Evolutionary conservation across 2,329 filamentous ascomycete genomes (phyloP).

Genomic region (Ilyonectria robusta): DNA sequence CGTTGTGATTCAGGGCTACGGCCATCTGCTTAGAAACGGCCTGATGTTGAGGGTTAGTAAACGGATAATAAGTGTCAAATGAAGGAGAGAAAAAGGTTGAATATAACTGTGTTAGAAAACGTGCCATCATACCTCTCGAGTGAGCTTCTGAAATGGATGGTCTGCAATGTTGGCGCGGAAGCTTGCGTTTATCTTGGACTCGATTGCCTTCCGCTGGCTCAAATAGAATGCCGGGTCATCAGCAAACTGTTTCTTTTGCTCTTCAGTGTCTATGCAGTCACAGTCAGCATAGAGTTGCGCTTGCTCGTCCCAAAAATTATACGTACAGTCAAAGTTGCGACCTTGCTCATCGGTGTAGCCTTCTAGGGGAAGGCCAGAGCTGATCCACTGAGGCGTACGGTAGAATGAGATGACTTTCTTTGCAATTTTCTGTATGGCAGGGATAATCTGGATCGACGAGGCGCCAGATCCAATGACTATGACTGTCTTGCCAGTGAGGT

Average conservation of each 20-base stretch:
- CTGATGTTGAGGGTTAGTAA: conserved; percentile 2
- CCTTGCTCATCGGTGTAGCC: conserved; percentile 35
- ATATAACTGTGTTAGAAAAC: no score
- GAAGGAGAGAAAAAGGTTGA: no score
- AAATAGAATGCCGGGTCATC: conserved; percentile 21
- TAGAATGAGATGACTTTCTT: conserved; percentile 59
- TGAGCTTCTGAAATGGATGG: conserved; percentile 22
- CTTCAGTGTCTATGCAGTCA: conserved; percentile 2
- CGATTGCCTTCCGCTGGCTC: conserved; percentile 14
- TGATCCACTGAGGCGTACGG: conserved; percentile 59
- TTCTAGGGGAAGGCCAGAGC: conserved; percentile 51
- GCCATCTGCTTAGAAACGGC: conserved; percentile 20
- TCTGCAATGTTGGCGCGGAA: conserved; percentile 20
- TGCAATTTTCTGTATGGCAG: conserved; percentile 47
- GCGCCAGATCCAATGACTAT: conserved; percentile 69
- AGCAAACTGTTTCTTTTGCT: conserved; percentile 17
- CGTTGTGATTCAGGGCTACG: conserved; percentile 19
- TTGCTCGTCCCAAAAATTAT: not conserved
- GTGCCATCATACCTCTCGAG: conserved; percentile 7
- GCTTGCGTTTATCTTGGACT: conserved; percentile 25
- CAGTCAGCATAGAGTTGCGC: not conserved
- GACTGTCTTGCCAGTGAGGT: conserved; percentile 63
- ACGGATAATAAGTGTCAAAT: not conserved
- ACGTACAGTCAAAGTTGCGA: conserved; percentile 24
- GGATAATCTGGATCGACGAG: conserved; percentile 66